A percentile compares a stretch with the other conserved stretches of the same genome.
Evolutionary conservation across 2,329 filamentous ascomycete genomes (phyloP).

Genomic region (Blastomyces parvus): DNA sequence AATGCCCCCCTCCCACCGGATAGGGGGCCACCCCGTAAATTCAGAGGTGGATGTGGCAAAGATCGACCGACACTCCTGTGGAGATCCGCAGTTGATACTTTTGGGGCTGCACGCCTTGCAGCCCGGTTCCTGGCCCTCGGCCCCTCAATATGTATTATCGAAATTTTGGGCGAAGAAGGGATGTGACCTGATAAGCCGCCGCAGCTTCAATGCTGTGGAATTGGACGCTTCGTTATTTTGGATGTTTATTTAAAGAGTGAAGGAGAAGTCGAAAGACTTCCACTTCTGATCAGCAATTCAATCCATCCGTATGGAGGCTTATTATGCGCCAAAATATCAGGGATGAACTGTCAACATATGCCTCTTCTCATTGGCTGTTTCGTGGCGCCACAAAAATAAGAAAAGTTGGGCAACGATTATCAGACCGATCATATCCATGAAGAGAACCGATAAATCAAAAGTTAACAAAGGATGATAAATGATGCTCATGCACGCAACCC

Average conservation of each 20-base stretch:
- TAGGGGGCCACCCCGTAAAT: not conserved
- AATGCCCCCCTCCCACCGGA: not conserved
- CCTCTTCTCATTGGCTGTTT: too few species aligned
- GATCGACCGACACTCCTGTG: not conserved
- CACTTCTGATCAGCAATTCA: not conserved
- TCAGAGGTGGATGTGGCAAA: not conserved
- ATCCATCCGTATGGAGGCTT: not conserved
- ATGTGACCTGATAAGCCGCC: not conserved
- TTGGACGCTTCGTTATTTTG: not conserved
- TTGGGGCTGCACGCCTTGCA: not conserved
- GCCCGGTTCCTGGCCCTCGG: not conserved
- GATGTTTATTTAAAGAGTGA: not conserved
- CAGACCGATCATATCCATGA: not conserved
- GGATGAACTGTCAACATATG: too few species aligned
- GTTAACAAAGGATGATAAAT: not conserved
- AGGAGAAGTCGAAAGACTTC: not conserved
- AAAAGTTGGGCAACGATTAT: not conserved
- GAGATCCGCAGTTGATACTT: not conserved
- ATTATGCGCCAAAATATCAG: not conserved
- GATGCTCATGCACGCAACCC: not conserved
- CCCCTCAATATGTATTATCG: too few species aligned
- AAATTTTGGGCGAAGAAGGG: not conserved
- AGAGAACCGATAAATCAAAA: not conserved
- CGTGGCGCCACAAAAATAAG: not conserved
- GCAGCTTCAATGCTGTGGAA: not conserved